These are phyloP conservation scores for Triadica sebifera DNA, from an alignment of 345 rosid genomes.

Conservation along the genomic window DNA sequence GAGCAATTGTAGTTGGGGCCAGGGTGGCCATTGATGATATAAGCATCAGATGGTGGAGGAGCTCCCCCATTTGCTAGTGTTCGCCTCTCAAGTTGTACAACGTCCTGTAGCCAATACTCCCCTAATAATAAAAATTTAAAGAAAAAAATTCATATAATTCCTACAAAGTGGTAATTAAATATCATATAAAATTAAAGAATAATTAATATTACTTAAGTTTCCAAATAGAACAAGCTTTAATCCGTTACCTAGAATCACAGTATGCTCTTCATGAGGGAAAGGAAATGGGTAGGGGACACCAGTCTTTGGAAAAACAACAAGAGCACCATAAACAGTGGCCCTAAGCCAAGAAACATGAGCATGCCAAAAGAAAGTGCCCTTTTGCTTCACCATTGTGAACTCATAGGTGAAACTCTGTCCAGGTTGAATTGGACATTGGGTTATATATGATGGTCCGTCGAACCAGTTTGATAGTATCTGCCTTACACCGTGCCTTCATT, in stretches of 20 bases:
- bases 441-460: conserved; percentile 86
- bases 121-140: conserved; percentile 36
- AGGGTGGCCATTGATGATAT: conserved; percentile 78
- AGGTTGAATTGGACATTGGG: conserved; percentile 78
- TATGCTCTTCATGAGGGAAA: conserved; percentile 60
- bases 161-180: background rate
- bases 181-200: background rate
- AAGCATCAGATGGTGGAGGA: conserved; percentile 75
- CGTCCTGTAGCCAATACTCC: conserved; percentile 76
- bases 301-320: conserved; percentile 64
- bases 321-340: conserved; percentile 67
- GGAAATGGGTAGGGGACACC: conserved; percentile 72
- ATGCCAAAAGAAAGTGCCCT: conserved; percentile 83
- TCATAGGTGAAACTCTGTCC: conserved; percentile 73
- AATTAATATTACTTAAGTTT: background rate
- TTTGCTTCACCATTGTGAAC: conserved; percentile 66
- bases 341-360: conserved; percentile 92
- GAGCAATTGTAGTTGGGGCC: conserved; percentile 90
- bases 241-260: conserved; percentile 60
- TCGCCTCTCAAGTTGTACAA: conserved; percentile 55
- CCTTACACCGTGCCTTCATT: conserved; percentile 76
- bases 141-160: background rate
- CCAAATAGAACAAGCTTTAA: too few species aligned
- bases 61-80: conserved; percentile 61
- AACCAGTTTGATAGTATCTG: conserved; percentile 82